Base-by-base conservation (phyloP, 2,329 filamentous ascomycete species). In the Aspergillus brasiliensis region DNA sequence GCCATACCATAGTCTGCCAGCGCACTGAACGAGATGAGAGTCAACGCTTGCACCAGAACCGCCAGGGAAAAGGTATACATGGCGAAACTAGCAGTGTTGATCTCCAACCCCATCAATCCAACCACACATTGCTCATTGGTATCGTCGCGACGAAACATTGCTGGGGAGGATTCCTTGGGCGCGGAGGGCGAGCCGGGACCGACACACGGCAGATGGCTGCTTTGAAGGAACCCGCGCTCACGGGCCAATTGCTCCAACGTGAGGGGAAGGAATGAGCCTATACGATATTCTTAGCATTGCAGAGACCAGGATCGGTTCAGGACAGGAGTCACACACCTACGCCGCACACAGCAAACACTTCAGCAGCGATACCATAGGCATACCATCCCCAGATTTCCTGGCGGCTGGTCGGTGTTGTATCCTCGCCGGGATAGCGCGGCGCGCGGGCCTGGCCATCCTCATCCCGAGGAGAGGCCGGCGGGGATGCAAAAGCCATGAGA, bases 311-410 rank as follows among this genome's bases (percentile, higher is more conserved):
- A 52, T 5, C 38, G 13, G n/a, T 49, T 11, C 31, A 34, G 13
- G 11, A 5, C 13, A 15, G 11, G 8, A 15, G 19, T 27, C 42
- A 52, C 71, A 56, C 62, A 74, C 92, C 86, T 61, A 89, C 83
- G 40, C 87, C 92, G 74, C 92, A 97, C 56, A 97, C 91, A 17
- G 96, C 91, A 75, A 96, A 97, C 53, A 95, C 92, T 78, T 97
- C 93, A 23, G 92, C 91, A n/a, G 93, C 93, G 78, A 96, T 96
- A 23, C 90, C 90, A 76, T 97, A 97, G 71, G 89, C 88, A 76
- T 97, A 97, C 90, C 94, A 97, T 68, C 92, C 93, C 44, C 86
- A 81, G 60, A 97, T 84, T 83, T 97, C 93, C 73, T 89, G 91
- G 65, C 77, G 78, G 73, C 89, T 94, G 8, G 93, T 97, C 59